A percentile compares a stretch with the other conserved stretches of the same genome.
Conservation (phyloP, 495 filamentous ascomycete genomes). For the Aspergillus campestris region DNA sequence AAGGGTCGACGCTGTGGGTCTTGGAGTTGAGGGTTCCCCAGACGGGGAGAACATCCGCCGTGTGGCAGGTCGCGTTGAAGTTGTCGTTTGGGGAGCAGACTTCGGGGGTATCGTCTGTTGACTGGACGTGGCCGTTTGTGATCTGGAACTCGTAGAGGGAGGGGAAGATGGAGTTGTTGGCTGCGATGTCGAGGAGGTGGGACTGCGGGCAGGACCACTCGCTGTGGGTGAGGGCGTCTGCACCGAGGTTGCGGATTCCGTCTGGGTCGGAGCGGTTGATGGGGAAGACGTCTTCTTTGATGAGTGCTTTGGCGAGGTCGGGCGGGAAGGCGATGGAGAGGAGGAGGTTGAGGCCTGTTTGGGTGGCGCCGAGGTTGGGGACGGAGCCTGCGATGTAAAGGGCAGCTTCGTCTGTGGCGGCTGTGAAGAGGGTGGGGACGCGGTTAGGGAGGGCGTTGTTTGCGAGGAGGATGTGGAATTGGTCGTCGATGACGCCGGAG, state of each 20-base stretch:
- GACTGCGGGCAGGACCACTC: constrained; percentile 22
- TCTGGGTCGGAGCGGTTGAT: constrained; percentile 12
- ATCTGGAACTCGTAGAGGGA: constrained; percentile 17
- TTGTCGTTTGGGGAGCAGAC: constrained; percentile 21
- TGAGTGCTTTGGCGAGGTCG: constrained; percentile 10
- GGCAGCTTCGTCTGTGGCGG: constrained; percentile 19
- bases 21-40: constrained; percentile 27
- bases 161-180: constrained; percentile 8
- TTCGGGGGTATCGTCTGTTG: constrained; percentile 8
- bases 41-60: constrained; percentile 19
- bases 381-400: constrained; percentile 9
- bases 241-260: constrained; percentile 11
- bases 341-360: constrained; percentile 7
- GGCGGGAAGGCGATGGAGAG: constrained; percentile 9
- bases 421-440: constrained; percentile 25
- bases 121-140: constrained; percentile 18
- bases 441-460: constrained; percentile 11
- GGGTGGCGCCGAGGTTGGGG: constrained; percentile 10
- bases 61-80: constrained; percentile 24
- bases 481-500: constrained; percentile 20
- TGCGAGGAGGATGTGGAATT: constrained; percentile 20
- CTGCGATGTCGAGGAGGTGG: constrained; percentile 15
- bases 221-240: constrained; percentile 13
- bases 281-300: constrained; percentile 9
- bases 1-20: constrained; percentile 18